phyloP scores from a whole-genome alignment of 768 basidiomycete species.

The Trametopsis cervina region DNA sequence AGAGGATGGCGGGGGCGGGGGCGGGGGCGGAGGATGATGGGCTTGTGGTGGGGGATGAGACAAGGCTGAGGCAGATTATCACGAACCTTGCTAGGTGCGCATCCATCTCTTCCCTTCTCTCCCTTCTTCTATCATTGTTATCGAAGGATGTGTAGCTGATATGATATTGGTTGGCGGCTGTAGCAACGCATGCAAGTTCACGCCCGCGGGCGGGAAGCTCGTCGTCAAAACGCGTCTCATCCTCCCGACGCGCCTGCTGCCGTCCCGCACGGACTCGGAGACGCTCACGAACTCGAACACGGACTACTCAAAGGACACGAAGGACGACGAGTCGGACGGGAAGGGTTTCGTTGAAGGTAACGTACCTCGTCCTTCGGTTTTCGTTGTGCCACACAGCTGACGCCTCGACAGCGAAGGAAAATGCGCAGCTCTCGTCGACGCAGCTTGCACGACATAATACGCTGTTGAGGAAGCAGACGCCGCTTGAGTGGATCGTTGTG shows the following conservation, averaged over 20 bases:
- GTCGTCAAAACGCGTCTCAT: constrained; percentile 60
- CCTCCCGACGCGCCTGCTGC: constrained; percentile 19
- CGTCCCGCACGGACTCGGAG: not conserved
- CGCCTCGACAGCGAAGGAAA: no score
- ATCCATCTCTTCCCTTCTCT: not conserved
- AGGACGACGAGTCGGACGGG: no score
- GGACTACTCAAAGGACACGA: not conserved
- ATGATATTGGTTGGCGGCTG: not conserved
- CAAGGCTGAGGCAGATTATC: constrained; percentile 70
- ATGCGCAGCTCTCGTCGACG: constrained; percentile 22
- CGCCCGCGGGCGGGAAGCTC: constrained; percentile 59
- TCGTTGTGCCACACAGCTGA: no score
- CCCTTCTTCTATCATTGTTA: no score
- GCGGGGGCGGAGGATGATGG: constrained; percentile 48
- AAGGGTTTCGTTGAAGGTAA: no score
- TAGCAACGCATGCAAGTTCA: constrained; percentile 78
- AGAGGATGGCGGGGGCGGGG: constrained; percentile 34
- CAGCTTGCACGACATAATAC: constrained; percentile 44
- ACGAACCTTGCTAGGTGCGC: constrained; percentile 71
- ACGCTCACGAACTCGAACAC: constrained; percentile 1
- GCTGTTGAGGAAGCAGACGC: constrained; percentile 30
- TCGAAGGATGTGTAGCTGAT: no score
- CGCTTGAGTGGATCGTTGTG: constrained; percentile 61
- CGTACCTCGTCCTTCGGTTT: no score
- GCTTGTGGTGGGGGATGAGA: constrained; percentile 77